Evolutionary conservation across 305 asterid species (phyloP).

Genomic region (Fraxinus baroniana): DNA sequence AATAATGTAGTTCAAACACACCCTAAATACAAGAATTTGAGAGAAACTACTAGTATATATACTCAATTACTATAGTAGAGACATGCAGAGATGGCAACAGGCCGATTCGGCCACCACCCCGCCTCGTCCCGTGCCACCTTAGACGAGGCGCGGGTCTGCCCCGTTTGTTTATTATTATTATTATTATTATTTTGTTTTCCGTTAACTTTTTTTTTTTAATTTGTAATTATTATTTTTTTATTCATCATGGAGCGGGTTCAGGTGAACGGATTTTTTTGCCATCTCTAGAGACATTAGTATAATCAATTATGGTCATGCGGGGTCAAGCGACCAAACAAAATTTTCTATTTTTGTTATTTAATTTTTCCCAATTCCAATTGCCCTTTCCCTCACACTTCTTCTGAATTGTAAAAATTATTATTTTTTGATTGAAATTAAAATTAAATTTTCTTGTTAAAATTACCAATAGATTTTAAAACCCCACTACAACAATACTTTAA

Average conservation of each 20-base stretch:
- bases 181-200: too few relatives aligned
- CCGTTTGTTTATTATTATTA: too few relatives aligned
- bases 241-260: too few relatives aligned
- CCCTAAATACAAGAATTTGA: neutral
- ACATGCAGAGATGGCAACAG: too few relatives aligned
- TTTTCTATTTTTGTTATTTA: neutral
- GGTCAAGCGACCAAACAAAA: neutral
- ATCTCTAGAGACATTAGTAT: neutral
- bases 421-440: neutral
- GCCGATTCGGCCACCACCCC: too few relatives aligned
- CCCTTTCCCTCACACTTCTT: neutral
- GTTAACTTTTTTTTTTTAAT: too few relatives aligned
- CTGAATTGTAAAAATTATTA: neutral
- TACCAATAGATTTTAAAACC: neutral
- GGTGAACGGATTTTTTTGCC: too few relatives aligned
- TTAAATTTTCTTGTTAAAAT: neutral
- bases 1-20: too few relatives aligned
- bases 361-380: neutral
- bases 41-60: neutral
- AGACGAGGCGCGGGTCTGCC: too few relatives aligned
- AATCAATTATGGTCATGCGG: neutral
- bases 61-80: neutral
- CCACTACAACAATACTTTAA: neutral
- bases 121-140: too few relatives aligned
- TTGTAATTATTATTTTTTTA: too few relatives aligned